phyloP scores from a whole-genome alignment of 805 yeast species.

The Cyberlindnera americana region DNA sequence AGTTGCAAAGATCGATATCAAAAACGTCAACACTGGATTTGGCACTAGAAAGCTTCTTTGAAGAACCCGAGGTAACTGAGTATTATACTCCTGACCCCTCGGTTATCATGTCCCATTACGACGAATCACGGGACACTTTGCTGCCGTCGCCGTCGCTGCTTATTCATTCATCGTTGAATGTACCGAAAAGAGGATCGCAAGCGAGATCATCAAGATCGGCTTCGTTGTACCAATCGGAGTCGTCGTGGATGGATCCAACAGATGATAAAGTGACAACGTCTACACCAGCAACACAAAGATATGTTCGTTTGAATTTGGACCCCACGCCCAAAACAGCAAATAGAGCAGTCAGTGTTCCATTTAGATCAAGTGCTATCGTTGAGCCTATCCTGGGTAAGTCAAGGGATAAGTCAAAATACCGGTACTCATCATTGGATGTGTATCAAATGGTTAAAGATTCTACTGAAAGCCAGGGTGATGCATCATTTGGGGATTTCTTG shows the following conservation, averaged over 20 bases:
- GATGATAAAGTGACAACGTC: slow-evolving; percentile 11
- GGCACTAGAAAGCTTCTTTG: slow-evolving; percentile 23
- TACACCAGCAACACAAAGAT: slow-evolving; percentile 24
- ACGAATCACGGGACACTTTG: slow-evolving; percentile 9
- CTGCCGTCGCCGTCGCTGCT: slow-evolving; percentile 6
- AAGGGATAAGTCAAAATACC: slow-evolving; percentile 7
- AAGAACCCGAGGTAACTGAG: slow-evolving; percentile 14
- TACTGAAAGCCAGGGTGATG: slow-evolving; percentile 6
- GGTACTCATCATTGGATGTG: slow-evolving; percentile 25
- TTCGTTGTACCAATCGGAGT: slow-evolving; percentile 38
- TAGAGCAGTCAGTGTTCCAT: neutral
- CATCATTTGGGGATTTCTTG: slow-evolving; percentile 20
- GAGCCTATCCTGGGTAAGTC: slow-evolving; percentile 15
- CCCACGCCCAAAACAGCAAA: slow-evolving; percentile 15
- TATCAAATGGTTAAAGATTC: slow-evolving; percentile 21
- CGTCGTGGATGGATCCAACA: slow-evolving; percentile 52
- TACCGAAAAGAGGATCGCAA: slow-evolving; percentile 6
- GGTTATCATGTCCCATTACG: neutral
- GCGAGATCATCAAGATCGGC: slow-evolving; percentile 19
- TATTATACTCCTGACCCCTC: slow-evolving; percentile 21
- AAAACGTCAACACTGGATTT: slow-evolving; percentile 23
- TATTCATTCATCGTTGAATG: neutral
- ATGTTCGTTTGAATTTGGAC: slow-evolving; percentile 23
- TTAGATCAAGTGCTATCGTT: slow-evolving; percentile 3
- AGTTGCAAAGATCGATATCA: slow-evolving; percentile 10